phyloP scores from a whole-genome alignment of 768 basidiomycete genomes.

The Pholiota molesta region DNA sequence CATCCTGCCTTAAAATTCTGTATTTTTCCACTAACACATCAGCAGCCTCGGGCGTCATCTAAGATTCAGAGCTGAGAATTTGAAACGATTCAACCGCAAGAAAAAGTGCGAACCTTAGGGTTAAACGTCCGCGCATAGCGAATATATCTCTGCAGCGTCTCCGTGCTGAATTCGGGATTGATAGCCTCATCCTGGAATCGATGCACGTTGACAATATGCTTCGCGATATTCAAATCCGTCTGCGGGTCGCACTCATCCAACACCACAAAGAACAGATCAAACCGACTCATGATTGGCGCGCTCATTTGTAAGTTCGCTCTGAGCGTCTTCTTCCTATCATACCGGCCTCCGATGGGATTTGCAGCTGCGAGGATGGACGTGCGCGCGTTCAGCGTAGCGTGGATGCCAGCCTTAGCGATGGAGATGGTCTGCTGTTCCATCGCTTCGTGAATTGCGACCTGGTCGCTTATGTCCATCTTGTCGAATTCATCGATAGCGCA shows the following conservation, averaged over 20 bases:
- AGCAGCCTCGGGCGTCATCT: slow-evolving; percentile 94
- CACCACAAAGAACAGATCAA: slow-evolving; percentile 97
- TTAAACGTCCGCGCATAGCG: slow-evolving; percentile 97
- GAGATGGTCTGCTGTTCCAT: slow-evolving; percentile 99
- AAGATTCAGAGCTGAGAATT: slow-evolving; percentile 12
- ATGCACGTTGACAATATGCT: slow-evolving; percentile 97
- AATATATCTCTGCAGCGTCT: slow-evolving; percentile 95
- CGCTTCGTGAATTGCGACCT: slow-evolving; percentile 99
- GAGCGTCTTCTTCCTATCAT: slow-evolving; percentile 92
- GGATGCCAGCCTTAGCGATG: slow-evolving; percentile 98
- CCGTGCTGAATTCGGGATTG: slow-evolving; percentile 95
- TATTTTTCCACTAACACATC: slow-evolving; percentile 96
- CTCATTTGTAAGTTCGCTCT: slow-evolving; percentile 96
- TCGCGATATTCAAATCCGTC: slow-evolving; percentile 91
- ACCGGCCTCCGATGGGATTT: slow-evolving; percentile 96
- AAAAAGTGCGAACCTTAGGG: slow-evolving; percentile 70
- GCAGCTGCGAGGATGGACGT: slow-evolving; percentile 98
- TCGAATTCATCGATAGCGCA: slow-evolving; percentile 99
- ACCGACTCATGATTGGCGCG: slow-evolving; percentile 98
- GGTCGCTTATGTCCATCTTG: slow-evolving; percentile 99
- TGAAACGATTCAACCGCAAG: slow-evolving; percentile 2
- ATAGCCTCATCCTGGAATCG: slow-evolving; percentile 94
- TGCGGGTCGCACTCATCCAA: slow-evolving; percentile 95
- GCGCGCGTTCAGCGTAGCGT: slow-evolving; percentile 96
- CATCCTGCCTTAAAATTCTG: slow-evolving; percentile 88